Percentiles rank a stretch among this genome's conserved stretches.
These are phyloP conservation scores for Plasmodium blacklocki DNA, from an alignment of 169 alveolate species.

Conservation along the genomic window DNA sequence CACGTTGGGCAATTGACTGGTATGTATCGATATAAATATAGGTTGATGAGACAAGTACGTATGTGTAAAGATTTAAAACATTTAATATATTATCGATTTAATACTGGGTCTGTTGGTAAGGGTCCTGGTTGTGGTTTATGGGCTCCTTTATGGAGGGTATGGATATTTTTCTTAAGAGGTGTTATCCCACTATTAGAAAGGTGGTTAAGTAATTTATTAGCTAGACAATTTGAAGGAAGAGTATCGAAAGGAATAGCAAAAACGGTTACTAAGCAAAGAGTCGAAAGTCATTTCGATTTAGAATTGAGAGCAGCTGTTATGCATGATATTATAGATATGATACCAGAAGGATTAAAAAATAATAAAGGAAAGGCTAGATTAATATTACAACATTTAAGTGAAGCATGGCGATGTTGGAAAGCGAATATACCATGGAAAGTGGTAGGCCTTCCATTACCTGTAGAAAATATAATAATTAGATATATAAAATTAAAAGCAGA, in stretches of 20 bases:
- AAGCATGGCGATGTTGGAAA: slow-evolving; percentile 99
- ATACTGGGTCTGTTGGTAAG: slow-evolving; percentile 99
- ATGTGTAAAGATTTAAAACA: slow-evolving; percentile 99
- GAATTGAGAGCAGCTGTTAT: slow-evolving; percentile 99
- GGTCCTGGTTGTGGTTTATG: slow-evolving; percentile 99
- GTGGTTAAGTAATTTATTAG: slow-evolving; percentile 99
- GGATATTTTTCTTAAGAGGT: slow-evolving; percentile 99
- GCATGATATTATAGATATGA: slow-evolving; percentile 99
- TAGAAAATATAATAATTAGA: slow-evolving; percentile 97
- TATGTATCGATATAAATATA: slow-evolving; percentile 99
- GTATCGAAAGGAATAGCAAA: slow-evolving; percentile 98
- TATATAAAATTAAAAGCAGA: slow-evolving; percentile 99
- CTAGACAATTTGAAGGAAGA: slow-evolving; percentile 99
- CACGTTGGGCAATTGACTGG: slow-evolving; percentile 99
- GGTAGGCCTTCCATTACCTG: slow-evolving; percentile 99
- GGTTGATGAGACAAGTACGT: slow-evolving; percentile 99
- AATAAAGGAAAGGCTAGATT: slow-evolving; percentile 95
- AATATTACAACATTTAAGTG: slow-evolving; percentile 98
- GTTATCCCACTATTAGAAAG: slow-evolving; percentile 99
- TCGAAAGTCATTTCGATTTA: slow-evolving; percentile 99
- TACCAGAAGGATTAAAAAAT: slow-evolving; percentile 99
- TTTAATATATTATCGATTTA: slow-evolving; percentile 98
- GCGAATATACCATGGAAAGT: slow-evolving; percentile 99
- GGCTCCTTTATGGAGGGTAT: slow-evolving; percentile 99
- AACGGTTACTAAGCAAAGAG: slow-evolving; percentile 99